A percentile compares a stretch with the other conserved stretches of the same genome.
phyloP scores from a whole-genome alignment of 805 yeast species.

The Monosporozyma servazzii region DNA sequence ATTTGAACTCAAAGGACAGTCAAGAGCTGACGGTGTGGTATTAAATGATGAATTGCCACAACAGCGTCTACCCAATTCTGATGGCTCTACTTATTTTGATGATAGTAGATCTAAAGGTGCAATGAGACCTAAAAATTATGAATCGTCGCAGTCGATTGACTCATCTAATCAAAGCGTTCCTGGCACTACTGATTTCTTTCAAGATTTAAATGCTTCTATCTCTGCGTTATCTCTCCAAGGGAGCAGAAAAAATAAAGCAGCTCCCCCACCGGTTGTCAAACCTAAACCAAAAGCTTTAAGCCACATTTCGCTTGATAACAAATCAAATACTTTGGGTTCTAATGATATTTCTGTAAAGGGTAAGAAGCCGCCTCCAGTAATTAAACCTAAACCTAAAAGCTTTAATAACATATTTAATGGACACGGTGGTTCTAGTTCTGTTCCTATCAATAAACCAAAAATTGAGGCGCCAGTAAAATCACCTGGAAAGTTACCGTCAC shows the following conservation, averaged over 20 bases:
- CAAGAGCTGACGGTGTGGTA: background rate
- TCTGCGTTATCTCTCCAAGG: constrained; percentile 5
- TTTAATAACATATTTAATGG: constrained; percentile 1
- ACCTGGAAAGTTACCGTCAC: background rate
- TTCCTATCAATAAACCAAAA: background rate
- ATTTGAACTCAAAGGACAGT: background rate
- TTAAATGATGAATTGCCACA: background rate
- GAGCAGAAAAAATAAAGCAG: constrained; percentile 5
- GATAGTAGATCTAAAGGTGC: background rate
- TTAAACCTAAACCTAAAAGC: constrained; percentile 24
- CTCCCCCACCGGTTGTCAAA: background rate
- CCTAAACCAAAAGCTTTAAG: background rate
- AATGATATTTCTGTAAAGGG: background rate
- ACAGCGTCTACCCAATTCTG: background rate
- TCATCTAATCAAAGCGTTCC: background rate
- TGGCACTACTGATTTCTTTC: background rate
- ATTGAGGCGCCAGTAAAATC: background rate
- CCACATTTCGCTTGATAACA: background rate
- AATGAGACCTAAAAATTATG: background rate
- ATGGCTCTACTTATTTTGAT: background rate
- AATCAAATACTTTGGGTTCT: background rate
- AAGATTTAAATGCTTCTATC: constrained; percentile 1
- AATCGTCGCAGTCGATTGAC: background rate
- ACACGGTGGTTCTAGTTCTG: background rate
- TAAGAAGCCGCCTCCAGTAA: constrained; percentile 18